These are phyloP conservation scores for Hypoxylon sp. DNA, from an alignment of 2,329 filamentous ascomycete species.

Conservation along the genomic window DNA sequence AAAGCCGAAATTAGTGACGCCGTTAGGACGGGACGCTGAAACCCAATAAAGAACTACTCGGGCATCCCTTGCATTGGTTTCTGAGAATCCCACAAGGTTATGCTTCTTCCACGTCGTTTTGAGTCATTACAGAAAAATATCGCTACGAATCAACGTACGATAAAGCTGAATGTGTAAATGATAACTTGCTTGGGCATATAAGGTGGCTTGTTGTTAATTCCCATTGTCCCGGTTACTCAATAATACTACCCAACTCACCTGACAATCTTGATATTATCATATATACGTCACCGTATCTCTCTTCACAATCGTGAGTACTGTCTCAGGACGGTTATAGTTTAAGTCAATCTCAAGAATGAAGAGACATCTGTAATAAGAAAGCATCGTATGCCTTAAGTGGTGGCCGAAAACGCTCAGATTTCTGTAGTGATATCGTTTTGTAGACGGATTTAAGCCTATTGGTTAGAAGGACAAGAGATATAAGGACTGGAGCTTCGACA, in stretches of 20 bases:
- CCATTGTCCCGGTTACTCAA: constrained; percentile 9
- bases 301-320: constrained; percentile 6
- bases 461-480: constrained; percentile 43
- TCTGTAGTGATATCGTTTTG: too few relatives aligned
- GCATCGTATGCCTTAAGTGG: too few relatives aligned
- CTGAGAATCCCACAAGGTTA: background rate
- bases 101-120: background rate
- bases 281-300: too few relatives aligned
- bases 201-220: constrained; percentile 21
- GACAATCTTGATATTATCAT: constrained; percentile 9
- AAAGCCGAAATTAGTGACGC: too few relatives aligned
- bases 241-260: background rate
- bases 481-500: constrained; percentile 48
- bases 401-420: too few relatives aligned
- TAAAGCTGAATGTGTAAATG: too few relatives aligned
- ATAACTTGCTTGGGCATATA: too few relatives aligned
- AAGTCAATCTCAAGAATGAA: constrained; percentile 3
- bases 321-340: constrained; percentile 1
- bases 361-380: constrained; percentile 1
- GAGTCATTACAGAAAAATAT: constrained; percentile 2
- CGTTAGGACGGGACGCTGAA: too few relatives aligned
- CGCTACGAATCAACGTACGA: too few relatives aligned
- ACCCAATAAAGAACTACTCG: too few relatives aligned
- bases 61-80: constrained; percentile 25
- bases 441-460: too few relatives aligned